Conservation (phyloP, 1,284 basidiomycete species). For the Sporisorium sorghi region DNA sequence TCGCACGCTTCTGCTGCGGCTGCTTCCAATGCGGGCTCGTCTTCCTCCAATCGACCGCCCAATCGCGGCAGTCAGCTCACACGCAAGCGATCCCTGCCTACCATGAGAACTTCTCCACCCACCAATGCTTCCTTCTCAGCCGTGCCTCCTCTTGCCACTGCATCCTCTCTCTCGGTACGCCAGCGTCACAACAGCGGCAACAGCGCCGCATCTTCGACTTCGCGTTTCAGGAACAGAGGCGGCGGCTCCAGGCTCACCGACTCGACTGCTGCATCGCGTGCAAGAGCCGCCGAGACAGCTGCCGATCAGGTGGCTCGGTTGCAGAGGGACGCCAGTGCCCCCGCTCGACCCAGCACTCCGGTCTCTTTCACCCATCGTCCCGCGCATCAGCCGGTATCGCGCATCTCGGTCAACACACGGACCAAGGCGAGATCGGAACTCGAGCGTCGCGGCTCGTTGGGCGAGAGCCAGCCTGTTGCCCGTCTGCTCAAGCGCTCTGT, state of each 20-base stretch:
- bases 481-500: constrained; percentile 81
- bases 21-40: neutral
- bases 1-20: constrained; percentile 5
- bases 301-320: constrained; percentile 36
- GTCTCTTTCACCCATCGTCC: constrained; percentile 18
- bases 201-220: constrained; percentile 11
- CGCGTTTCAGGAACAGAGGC: constrained; percentile 18
- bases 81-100: constrained; percentile 38
- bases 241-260: constrained; percentile 41
- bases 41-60: constrained; percentile 12
- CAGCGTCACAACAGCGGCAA: constrained; percentile 40
- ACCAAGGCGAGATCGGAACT: constrained; percentile 17
- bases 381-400: constrained; percentile 20
- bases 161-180: constrained; percentile 15
- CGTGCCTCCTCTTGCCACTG: neutral
- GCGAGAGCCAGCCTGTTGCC: constrained; percentile 63
- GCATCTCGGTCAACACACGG: constrained; percentile 36
- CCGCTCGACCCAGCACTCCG: constrained; percentile 48
- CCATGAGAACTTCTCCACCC: constrained; percentile 31
- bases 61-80: constrained; percentile 29
- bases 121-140: constrained; percentile 8
- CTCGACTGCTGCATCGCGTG: constrained; percentile 53
- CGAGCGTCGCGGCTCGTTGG: constrained; percentile 22
- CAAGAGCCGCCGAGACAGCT: constrained; percentile 54
- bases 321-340: constrained; percentile 28